These are phyloP conservation scores for Leavenworthia alabamica DNA, from an alignment of 345 rosid genomes.

Conservation along the genomic window DNA sequence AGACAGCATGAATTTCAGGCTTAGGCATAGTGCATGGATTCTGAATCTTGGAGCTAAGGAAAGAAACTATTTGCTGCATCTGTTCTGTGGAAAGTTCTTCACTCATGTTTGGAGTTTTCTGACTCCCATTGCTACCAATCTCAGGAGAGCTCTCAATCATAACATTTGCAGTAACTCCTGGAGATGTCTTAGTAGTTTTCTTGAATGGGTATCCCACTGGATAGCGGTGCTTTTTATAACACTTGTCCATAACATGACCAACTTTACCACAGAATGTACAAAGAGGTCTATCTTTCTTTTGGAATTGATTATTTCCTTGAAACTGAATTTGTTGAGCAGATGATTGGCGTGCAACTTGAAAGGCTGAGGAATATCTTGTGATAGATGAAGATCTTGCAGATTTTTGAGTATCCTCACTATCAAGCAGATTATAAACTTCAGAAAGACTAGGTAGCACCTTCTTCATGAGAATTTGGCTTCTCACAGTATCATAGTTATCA, in stretches of 20 bases:
- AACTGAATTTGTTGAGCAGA: too few relatives aligned
- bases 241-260: background rate
- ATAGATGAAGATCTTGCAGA: too few relatives aligned
- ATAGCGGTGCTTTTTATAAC: background rate
- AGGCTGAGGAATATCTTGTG: fast-evolving
- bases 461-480: background rate
- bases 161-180: background rate
- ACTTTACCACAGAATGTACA: background rate
- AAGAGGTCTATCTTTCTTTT: background rate
- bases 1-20: background rate
- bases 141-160: background rate
- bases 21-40: background rate
- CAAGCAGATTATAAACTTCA: background rate
- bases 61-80: background rate
- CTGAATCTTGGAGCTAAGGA: background rate
- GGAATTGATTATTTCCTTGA: background rate
- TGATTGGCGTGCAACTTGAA: background rate
- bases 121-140: background rate
- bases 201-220: background rate
- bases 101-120: fast-evolving
- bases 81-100: background rate
- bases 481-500: background rate
- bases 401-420: background rate
- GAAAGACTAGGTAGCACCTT: fast-evolving
- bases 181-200: too few relatives aligned